Evolutionary conservation across 495 filamentous ascomycete species (phyloP).

Genomic region (Pyrenopolyporus hunteri): DNA sequence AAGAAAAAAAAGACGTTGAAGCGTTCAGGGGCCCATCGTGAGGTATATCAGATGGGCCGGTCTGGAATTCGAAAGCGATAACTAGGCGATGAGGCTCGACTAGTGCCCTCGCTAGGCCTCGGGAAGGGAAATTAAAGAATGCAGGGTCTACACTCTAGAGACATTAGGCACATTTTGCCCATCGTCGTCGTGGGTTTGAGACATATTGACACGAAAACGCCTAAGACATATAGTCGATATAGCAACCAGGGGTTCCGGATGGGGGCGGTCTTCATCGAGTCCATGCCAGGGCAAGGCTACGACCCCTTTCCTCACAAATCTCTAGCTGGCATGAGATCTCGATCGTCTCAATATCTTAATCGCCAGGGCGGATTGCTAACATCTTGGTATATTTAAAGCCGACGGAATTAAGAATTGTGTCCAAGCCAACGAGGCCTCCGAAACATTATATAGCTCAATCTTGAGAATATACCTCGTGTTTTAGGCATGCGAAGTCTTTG

Average conservation of each 20-base stretch:
- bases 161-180: slow-evolving; percentile 21
- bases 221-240: slow-evolving; percentile 31
- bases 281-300: slow-evolving; percentile 12
- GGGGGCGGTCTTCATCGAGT: slow-evolving; percentile 13
- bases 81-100: slow-evolving; percentile 13
- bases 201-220: background rate
- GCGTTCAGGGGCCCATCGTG: slow-evolving; percentile 4
- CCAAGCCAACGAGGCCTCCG: slow-evolving; percentile 9
- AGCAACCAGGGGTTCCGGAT: slow-evolving; percentile 18
- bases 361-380: no score
- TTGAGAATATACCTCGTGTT: background rate
- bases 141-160: slow-evolving; percentile 18
- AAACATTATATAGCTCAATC: background rate
- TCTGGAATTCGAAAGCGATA: slow-evolving; percentile 34
- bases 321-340: slow-evolving; percentile 15
- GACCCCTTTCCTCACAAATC: slow-evolving; percentile 7
- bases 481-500: no score
- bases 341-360: no score
- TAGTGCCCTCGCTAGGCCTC: background rate
- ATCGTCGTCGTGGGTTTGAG: background rate
- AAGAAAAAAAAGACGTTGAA: slow-evolving; percentile 1
- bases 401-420: background rate
- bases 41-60: slow-evolving; percentile 10
- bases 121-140: slow-evolving; percentile 15
- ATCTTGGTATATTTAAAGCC: no score